phyloP scores from a whole-genome alignment of 1,139 yeast genomes.

The Suhomyces bribrorum region DNA sequence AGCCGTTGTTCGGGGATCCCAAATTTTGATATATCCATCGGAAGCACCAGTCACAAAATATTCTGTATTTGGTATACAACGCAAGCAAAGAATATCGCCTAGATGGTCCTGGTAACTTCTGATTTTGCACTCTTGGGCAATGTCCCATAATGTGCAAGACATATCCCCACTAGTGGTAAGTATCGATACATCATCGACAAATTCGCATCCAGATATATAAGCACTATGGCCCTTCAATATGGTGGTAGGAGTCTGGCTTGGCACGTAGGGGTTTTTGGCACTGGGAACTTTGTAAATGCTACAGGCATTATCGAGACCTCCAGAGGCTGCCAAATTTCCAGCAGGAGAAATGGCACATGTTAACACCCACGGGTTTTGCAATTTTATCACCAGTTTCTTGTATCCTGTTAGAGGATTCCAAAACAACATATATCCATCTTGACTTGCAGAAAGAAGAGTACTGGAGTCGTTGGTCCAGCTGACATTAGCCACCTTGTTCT shows the following conservation, averaged over 20 bases:
- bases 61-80: conserved; percentile 19
- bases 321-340: conserved; percentile 69
- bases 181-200: conserved; percentile 52
- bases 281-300: conserved; percentile 59
- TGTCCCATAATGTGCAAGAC: conserved; percentile 82
- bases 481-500: conserved; percentile 67
- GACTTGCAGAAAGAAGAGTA: conserved; percentile 70
- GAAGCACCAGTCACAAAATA: conserved; percentile 72
- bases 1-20: conserved; percentile 63
- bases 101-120: conserved; percentile 71
- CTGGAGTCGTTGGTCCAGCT: conserved; percentile 68
- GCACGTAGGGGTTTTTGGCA: background rate
- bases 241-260: conserved; percentile 32
- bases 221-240: conserved; percentile 80
- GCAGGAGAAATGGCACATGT: conserved; percentile 73
- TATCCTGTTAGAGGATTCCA: conserved; percentile 82
- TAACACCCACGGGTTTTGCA: conserved; percentile 78
- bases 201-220: conserved; percentile 75
- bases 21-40: conserved; percentile 68
- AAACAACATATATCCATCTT: conserved; percentile 80
- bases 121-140: conserved; percentile 55
- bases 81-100: conserved; percentile 68
- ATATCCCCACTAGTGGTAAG: conserved; percentile 83
- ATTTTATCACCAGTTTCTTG: conserved; percentile 67
- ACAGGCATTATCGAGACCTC: conserved; percentile 80